phyloP scores from a whole-genome alignment of 257 asterid genomes.

The Solanum sitiens region DNA sequence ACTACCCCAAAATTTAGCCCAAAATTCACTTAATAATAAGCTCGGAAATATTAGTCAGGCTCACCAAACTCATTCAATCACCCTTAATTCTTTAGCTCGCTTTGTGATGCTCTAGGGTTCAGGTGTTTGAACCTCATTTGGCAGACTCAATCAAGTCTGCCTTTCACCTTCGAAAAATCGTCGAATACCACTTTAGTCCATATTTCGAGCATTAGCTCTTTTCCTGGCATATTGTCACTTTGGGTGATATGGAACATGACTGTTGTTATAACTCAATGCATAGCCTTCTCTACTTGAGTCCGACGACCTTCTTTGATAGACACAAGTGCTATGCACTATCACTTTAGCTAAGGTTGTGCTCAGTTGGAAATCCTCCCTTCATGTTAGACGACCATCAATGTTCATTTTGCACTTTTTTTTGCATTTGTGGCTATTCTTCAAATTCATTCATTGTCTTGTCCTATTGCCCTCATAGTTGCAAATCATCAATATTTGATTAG shows the following conservation, averaged over 20 bases:
- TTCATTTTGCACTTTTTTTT: background rate
- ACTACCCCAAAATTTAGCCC: too few species aligned
- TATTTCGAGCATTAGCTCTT: too few species aligned
- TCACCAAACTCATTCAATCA: too few species aligned
- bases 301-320: background rate
- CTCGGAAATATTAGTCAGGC: too few species aligned
- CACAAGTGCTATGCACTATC: background rate
- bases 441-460: background rate
- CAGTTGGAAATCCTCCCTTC: background rate
- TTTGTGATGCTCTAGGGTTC: too few species aligned
- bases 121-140: too few species aligned
- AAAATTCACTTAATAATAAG: too few species aligned
- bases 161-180: too few species aligned
- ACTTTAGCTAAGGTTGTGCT: background rate
- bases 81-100: too few species aligned
- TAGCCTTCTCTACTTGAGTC: background rate
- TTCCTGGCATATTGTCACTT: background rate
- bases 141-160: too few species aligned
- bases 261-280: too few species aligned
- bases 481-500: background rate
- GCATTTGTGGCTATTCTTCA: background rate
- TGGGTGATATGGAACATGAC: background rate
- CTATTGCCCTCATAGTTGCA: background rate
- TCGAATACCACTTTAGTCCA: too few species aligned
- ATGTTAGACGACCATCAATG: background rate